Percentiles rank a stretch among this genome's conserved stretches.
phyloP scores from a whole-genome alignment of 169 alveolate species.

The Amoebophrya sp. region DNA sequence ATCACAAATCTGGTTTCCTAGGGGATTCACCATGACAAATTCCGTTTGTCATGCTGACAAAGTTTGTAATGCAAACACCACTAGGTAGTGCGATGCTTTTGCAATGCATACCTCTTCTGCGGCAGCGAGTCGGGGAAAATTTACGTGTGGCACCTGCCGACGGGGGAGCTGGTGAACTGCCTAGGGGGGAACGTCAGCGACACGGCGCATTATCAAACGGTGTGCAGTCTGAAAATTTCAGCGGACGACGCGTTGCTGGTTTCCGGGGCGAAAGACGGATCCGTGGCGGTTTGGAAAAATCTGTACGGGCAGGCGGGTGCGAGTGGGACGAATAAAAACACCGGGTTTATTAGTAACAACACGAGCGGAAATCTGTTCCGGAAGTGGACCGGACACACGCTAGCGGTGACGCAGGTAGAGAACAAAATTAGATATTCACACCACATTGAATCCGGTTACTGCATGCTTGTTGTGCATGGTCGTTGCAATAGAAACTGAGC shows the following conservation, averaged over 20 bases:
- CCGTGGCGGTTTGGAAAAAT: not conserved
- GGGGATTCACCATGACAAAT: too few species aligned
- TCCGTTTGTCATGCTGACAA: too few species aligned
- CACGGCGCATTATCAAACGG: not conserved
- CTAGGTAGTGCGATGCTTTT: too few species aligned
- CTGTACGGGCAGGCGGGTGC: not conserved
- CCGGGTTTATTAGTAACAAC: too few species aligned
- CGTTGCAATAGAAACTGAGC: too few species aligned
- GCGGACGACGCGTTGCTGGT: not conserved
- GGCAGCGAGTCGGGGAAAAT: not conserved
- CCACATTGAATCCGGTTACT: too few species aligned
- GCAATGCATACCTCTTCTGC: not conserved
- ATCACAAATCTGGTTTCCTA: too few species aligned
- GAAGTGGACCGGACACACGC: constrained; percentile 3
- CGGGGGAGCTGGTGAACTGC: constrained; percentile 3
- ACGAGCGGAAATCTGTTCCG: not conserved
- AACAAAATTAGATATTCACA: too few species aligned
- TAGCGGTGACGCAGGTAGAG: not conserved
- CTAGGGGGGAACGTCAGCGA: too few species aligned
- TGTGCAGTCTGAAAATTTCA: not conserved
- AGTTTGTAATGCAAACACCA: too few species aligned
- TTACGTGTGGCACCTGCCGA: not conserved
- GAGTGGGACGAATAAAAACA: not conserved
- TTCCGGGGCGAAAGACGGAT: not conserved
- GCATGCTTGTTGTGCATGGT: too few species aligned